phyloP scores from a whole-genome alignment of 1,284 basidiomycete species.

The Mycosarcoma maydis region DNA sequence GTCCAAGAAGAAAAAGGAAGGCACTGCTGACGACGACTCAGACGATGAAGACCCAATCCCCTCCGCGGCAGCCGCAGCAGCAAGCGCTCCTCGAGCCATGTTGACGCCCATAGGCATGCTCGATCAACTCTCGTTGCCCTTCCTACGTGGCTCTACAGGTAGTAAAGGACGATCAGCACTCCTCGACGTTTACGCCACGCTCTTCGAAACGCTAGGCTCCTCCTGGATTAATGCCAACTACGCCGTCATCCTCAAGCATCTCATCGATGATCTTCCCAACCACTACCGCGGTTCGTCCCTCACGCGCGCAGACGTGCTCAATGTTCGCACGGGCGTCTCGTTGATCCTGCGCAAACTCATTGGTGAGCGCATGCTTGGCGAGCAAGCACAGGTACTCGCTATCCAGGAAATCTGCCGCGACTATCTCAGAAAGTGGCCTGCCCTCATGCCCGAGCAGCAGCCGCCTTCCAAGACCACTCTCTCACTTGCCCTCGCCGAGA shows the following conservation, averaged over 20 bases:
- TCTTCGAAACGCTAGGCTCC: constrained; percentile 80
- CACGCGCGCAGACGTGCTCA: constrained; percentile 73
- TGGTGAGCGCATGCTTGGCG: constrained; percentile 82
- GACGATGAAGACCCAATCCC: constrained; percentile 68
- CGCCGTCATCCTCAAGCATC: constrained; percentile 78
- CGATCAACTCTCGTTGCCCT: constrained; percentile 77
- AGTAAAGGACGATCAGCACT: constrained; percentile 83
- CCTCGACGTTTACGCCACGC: constrained; percentile 85
- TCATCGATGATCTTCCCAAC: constrained; percentile 76
- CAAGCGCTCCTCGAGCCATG: constrained; percentile 77
- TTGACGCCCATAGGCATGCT: constrained; percentile 85
- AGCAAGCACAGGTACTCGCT: constrained; percentile 89
- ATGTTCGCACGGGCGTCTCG: constrained; percentile 78
- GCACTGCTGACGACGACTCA: constrained; percentile 67
- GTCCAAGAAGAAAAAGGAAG: constrained; percentile 72
- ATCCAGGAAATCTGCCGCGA: constrained; percentile 83
- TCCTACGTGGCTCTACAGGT: constrained; percentile 76
- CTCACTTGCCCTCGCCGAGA: constrained; percentile 81
- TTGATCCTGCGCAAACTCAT: constrained; percentile 85
- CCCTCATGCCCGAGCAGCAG: constrained; percentile 84
- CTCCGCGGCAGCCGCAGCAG: constrained; percentile 68
- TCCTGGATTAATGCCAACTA: constrained; percentile 86
- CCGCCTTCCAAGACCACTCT: constrained; percentile 79
- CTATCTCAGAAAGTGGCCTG: constrained; percentile 90
- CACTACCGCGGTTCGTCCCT: constrained; percentile 45